Conservation (phyloP, 768 basidiomycete species). For the Auricularia cornea region DNA sequence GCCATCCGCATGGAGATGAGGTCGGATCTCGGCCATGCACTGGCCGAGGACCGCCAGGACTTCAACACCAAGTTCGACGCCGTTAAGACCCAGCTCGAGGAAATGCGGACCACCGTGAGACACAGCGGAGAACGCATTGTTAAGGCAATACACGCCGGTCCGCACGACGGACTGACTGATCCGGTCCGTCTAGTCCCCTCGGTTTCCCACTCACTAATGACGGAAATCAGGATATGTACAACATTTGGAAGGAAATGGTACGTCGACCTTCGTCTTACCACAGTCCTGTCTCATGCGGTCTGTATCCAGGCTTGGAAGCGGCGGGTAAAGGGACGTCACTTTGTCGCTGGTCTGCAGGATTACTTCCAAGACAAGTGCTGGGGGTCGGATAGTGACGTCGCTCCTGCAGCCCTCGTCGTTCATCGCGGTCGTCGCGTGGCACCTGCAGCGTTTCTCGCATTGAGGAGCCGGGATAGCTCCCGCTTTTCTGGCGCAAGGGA, state of each 20-base stretch:
- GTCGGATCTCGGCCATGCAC: not conserved
- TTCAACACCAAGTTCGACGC: not conserved
- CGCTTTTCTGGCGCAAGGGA: too few species aligned
- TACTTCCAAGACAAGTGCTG: conserved; percentile 19
- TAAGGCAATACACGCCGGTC: conserved; percentile 14
- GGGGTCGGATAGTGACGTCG: not conserved
- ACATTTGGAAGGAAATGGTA: conserved; percentile 21
- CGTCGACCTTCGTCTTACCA: not conserved
- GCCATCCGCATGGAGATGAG: not conserved
- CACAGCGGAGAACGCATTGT: conserved; percentile 16
- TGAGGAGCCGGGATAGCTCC: too few species aligned
- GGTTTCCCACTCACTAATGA: too few species aligned
- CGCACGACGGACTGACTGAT: conserved; percentile 19
- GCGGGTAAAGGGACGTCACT: conserved; percentile 20
- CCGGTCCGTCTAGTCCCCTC: conserved; percentile 3
- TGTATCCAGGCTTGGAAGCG: conserved; percentile 19
- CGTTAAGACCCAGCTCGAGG: not conserved
- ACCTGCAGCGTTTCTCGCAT: too few species aligned
- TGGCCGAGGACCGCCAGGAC: not conserved
- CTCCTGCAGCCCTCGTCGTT: not conserved
- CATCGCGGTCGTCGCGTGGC: too few species aligned
- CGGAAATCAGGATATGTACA: conserved; percentile 6
- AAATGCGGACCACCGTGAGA: conserved; percentile 11
- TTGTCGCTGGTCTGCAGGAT: conserved; percentile 24
- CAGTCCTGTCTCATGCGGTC: too few species aligned